phyloP scores from a whole-genome alignment of 768 basidiomycete species.

The Mycena capillaripes region DNA sequence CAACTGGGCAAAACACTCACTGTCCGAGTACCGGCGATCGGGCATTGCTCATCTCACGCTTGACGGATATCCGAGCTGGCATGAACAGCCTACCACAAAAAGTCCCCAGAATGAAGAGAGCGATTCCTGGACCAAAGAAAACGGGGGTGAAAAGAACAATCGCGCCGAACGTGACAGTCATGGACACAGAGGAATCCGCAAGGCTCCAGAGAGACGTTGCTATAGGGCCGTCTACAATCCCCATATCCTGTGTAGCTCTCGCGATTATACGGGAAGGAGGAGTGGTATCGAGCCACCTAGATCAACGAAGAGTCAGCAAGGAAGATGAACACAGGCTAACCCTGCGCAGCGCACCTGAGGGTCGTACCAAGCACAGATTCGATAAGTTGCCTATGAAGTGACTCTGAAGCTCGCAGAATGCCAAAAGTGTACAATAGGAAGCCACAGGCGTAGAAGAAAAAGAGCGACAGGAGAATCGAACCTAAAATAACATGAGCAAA shows the following conservation, averaged over 20 bases:
- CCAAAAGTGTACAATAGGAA: constrained; percentile 11
- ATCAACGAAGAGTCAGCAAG: not conserved
- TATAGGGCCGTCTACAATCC: constrained; percentile 65
- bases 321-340: too few species aligned
- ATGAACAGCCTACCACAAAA: constrained; percentile 62
- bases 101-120: constrained; percentile 45
- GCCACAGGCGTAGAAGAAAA: constrained; percentile 45
- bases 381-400: constrained; percentile 67
- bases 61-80: constrained; percentile 60
- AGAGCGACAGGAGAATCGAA: constrained; percentile 34
- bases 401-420: constrained; percentile 63
- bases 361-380: constrained; percentile 72
- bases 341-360: constrained; percentile 57
- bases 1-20: constrained; percentile 42
- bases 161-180: constrained; percentile 59
- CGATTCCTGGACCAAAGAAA: constrained; percentile 58
- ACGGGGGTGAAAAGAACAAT: constrained; percentile 60
- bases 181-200: constrained; percentile 45
- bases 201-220: constrained; percentile 45
- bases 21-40: constrained; percentile 20
- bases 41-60: constrained; percentile 34
- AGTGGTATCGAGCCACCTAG: constrained; percentile 65
- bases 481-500: constrained; percentile 50
- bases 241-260: constrained; percentile 77
- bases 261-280: constrained; percentile 69